Evolutionary conservation across 805 yeast species (phyloP).

Genomic region (Lachancea sp.): DNA sequence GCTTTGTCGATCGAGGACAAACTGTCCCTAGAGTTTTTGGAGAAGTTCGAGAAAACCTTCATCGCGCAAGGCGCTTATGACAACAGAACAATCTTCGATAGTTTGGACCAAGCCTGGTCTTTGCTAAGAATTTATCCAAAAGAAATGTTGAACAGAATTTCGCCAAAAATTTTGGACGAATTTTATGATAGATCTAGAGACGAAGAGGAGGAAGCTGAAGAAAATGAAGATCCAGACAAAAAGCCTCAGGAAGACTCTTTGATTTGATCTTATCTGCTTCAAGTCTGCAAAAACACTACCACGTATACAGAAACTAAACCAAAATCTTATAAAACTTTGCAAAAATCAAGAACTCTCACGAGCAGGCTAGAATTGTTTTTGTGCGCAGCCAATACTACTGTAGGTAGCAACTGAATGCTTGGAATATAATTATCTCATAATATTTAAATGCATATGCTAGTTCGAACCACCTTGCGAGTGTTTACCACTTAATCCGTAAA

Average conservation of each 20-base stretch:
- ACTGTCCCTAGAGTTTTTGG: conserved; percentile 93
- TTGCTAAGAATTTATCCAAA: conserved; percentile 97
- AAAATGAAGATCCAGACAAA: conserved; percentile 32
- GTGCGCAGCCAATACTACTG: not conserved
- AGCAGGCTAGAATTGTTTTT: not conserved
- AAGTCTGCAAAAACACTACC: not conserved
- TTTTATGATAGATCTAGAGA: conserved; percentile 87
- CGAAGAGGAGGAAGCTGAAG: conserved; percentile 47
- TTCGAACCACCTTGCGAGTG: not conserved
- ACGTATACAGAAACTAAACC: not conserved
- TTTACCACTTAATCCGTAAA: conserved; percentile 12
- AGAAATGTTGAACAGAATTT: conserved; percentile 96
- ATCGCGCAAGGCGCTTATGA: conserved; percentile 96
- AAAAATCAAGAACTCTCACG: not conserved
- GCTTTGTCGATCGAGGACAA: conserved; percentile 97
- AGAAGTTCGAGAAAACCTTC: conserved; percentile 94
- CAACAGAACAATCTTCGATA: conserved; percentile 88
- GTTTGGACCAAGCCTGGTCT: conserved; percentile 97
- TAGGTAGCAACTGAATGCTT: not conserved
- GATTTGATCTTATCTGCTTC: conserved; percentile 12
- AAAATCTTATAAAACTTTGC: not conserved
- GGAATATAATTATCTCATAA: not conserved
- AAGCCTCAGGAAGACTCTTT: conserved; percentile 20
- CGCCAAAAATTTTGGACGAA: conserved; percentile 93
- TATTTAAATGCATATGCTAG: not conserved